These are phyloP conservation scores for Phylloboletellus chloephorus DNA, from an alignment of 1,284 basidiomycete genomes.

Conservation along the genomic window DNA sequence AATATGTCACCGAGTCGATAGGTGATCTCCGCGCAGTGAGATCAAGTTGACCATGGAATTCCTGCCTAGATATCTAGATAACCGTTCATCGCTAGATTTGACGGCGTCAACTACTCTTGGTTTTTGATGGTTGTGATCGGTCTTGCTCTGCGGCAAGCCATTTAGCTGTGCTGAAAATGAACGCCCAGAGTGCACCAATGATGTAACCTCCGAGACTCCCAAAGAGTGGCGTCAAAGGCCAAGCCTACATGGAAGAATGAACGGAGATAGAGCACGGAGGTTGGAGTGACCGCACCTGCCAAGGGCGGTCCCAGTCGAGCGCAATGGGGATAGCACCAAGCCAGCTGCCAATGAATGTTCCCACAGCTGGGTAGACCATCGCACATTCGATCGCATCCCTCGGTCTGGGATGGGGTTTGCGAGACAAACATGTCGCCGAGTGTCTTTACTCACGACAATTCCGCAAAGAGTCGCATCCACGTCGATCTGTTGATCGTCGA, in stretches of 20 bases:
- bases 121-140: constrained; percentile 13
- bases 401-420: constrained; percentile 39
- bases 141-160: constrained; percentile 40
- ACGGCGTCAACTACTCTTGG: constrained; percentile 17
- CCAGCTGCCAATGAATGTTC: constrained; percentile 76
- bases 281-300: constrained; percentile 65
- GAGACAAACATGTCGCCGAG: constrained; percentile 3
- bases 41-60: constrained; percentile 20
- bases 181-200: constrained; percentile 52
- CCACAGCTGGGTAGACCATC: constrained; percentile 73
- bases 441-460: constrained; percentile 61
- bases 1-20: constrained; percentile 74
- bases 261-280: not conserved
- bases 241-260: constrained; percentile 46
- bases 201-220: constrained; percentile 68
- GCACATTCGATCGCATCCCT: constrained; percentile 67
- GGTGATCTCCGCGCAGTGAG: constrained; percentile 57
- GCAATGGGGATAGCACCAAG: constrained; percentile 75
- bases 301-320: constrained; percentile 92
- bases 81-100: constrained; percentile 1
- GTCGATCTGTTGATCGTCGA: constrained; percentile 46
- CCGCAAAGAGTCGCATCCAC: constrained; percentile 76
- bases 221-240: constrained; percentile 73
- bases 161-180: constrained; percentile 43
- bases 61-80: constrained; percentile 6